phyloP scores from a whole-genome alignment of 2,329 filamentous ascomycete genomes.

The Atkinsonella hypoxylon region DNA sequence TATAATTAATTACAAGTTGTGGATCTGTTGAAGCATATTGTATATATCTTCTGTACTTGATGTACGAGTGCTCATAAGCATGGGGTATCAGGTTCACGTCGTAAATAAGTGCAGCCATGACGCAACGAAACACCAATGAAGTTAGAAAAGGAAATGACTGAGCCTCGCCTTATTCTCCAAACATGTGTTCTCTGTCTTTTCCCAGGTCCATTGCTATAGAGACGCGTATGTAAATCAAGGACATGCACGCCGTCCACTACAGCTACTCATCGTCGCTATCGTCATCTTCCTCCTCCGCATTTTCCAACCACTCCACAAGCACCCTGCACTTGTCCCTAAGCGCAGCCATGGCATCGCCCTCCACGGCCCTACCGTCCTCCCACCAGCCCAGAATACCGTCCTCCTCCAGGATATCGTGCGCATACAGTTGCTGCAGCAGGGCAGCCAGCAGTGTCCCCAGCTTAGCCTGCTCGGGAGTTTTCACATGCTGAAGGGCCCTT shows the following conservation, averaged over 20 bases:
- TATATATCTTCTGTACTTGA: not conserved
- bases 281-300: constrained; percentile 61
- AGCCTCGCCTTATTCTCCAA: no score
- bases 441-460: constrained; percentile 59
- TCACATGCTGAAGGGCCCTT: constrained; percentile 58
- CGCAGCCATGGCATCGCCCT: constrained; percentile 54
- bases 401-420: constrained; percentile 74
- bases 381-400: constrained; percentile 86
- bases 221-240: no score
- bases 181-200: no score
- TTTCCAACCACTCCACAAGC: constrained; percentile 74
- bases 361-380: constrained; percentile 56
- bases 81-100: no score
- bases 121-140: no score
- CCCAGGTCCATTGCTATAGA: no score
- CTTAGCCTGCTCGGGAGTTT: constrained; percentile 39
- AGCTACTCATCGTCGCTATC: constrained; percentile 26
- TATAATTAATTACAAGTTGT: no score
- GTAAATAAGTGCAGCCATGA: no score
- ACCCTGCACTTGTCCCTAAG: constrained; percentile 64
- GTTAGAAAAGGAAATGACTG: no score
- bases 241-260: not conserved
- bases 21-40: no score
- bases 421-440: constrained; percentile 73
- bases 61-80: no score